Evolutionary conservation across 2,329 filamentous ascomycete species (phyloP).

Genomic region (Hypoxylon sp.): DNA sequence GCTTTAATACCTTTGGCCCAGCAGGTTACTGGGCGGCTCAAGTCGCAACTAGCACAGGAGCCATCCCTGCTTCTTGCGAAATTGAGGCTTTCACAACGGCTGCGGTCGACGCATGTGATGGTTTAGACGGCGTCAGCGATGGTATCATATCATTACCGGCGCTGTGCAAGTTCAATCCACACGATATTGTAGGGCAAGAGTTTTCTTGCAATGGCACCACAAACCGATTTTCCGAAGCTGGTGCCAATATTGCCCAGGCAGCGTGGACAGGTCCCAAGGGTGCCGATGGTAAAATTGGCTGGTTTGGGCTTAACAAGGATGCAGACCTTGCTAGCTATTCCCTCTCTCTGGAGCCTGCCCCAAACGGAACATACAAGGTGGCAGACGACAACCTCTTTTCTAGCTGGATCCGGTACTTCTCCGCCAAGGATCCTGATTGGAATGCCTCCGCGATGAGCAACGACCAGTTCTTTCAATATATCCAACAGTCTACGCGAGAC

Average conservation of each 20-base stretch:
- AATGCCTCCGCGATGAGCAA: neutral
- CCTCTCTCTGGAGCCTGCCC: no score
- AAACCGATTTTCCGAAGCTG: slow-evolving; percentile 18
- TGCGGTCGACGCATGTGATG: slow-evolving; percentile 55
- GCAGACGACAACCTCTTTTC: no score
- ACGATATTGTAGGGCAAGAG: slow-evolving; percentile 30
- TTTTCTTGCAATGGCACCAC: slow-evolving; percentile 33
- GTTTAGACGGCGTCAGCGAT: slow-evolving; percentile 54
- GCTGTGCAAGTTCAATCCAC: slow-evolving; percentile 48
- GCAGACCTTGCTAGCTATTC: slow-evolving; percentile 29
- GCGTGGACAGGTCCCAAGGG: slow-evolving; percentile 27
- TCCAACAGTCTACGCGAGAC: slow-evolving; percentile 24
- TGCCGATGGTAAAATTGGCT: slow-evolving; percentile 24
- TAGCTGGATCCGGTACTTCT: neutral
- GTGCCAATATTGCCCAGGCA: slow-evolving; percentile 28
- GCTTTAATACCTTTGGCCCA: slow-evolving; percentile 46
- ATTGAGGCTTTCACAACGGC: slow-evolving; percentile 48
- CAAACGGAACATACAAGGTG: no score
- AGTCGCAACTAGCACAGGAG: slow-evolving; percentile 36
- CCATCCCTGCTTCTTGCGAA: slow-evolving; percentile 50
- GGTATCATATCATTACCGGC: slow-evolving; percentile 52
- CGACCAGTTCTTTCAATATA: neutral
- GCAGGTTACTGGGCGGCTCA: slow-evolving; percentile 46
- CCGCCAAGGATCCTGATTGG: neutral
- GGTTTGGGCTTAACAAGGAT: slow-evolving; percentile 30